Evolutionary conservation across 176 grass and related monocot species (phyloP), one percentile per base, ranked within the genome.

Genomic region (Oryza meridionalis): DNA sequence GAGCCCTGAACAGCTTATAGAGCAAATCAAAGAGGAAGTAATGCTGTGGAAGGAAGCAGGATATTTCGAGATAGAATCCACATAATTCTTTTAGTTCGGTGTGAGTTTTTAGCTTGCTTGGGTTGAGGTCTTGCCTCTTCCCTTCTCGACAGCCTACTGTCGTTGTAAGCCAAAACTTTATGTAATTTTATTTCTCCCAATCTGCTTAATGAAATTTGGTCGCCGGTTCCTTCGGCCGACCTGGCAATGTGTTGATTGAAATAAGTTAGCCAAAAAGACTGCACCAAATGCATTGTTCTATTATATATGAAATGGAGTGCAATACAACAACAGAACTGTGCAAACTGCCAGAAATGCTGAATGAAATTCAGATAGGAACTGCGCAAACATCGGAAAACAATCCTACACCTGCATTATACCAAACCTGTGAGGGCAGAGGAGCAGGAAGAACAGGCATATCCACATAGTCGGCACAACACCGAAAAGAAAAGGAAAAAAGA

Each of bases 401-500:
- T 69, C 61, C 13, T 32, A 58, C 67, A 86, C 51, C 19, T 72
- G 67, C 67, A 78, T 11, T 38, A 37, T 5, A 66, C 27, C 75
- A 83, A 86, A 83, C 40, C 74, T 90, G 67, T 37, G 67, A 29
- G 58, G 26, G n/a, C 45, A 82, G 73, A 73, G 11, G 45, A 82
- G 37, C 7, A 46, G 35, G 69, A 77, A 68, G 47, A 67, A 72
- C 68, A 61, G 27, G 62, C 76, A 80, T 79, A 65, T 62, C 2
- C 33, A 84, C 75, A 59, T 24, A 80, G 16, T 51, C 65, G 75
- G 63, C 14, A 84, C 46, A 80, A 72, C 42, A 72, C 43, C 35
- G 22, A 75, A 2, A 65, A 67, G 13, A 78, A 68, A 3, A 44
- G 67, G n/a, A 62, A 21, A 24, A 62, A 62, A 24, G 58, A 53